A percentile compares a stretch with the other conserved stretches of the same genome.
These are phyloP conservation scores for Tolypocladium cylindrosporum DNA, from an alignment of 2,329 filamentous ascomycete species.

Conservation along the genomic window DNA sequence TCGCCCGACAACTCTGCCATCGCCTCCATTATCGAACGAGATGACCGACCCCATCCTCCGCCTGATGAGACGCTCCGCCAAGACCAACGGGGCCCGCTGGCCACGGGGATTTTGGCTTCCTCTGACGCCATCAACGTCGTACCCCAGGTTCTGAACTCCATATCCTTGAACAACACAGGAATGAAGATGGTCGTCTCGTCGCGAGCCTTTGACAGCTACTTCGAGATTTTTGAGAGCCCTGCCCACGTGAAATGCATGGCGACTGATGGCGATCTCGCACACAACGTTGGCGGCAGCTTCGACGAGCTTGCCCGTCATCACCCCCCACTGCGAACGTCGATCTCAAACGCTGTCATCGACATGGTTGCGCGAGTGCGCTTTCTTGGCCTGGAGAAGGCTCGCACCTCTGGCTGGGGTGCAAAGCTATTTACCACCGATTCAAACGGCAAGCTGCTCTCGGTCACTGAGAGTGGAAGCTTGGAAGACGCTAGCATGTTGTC, in stretches of 20 bases:
- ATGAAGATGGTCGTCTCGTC: conserved; percentile 82
- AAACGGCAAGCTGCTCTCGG: conserved; percentile 39
- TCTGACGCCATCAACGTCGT: conserved; percentile 81
- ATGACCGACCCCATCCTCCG: conserved; percentile 42
- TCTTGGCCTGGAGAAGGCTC: conserved; percentile 61
- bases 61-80: conserved; percentile 37
- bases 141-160: conserved; percentile 81
- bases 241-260: conserved; percentile 80
- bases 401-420: conserved; percentile 61
- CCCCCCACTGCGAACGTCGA: conserved; percentile 67
- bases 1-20: conserved; percentile 29
- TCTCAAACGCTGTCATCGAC: conserved; percentile 75
- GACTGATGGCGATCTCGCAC: conserved; percentile 58
- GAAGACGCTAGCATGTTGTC: conserved; percentile 14
- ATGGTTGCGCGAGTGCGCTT: conserved; percentile 78
- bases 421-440: conserved; percentile 60
- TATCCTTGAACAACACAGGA: conserved; percentile 81
- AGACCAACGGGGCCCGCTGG: conserved; percentile 35
- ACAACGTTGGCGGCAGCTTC: conserved; percentile 70
- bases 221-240: conserved; percentile 94
- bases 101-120: conserved; percentile 73
- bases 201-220: conserved; percentile 72
- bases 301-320: conserved; percentile 95
- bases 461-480: conserved; percentile 41
- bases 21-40: conserved; percentile 22